phyloP scores from a whole-genome alignment of 2,329 filamentous ascomycete genomes.

The Albifimbria verrucaria region DNA sequence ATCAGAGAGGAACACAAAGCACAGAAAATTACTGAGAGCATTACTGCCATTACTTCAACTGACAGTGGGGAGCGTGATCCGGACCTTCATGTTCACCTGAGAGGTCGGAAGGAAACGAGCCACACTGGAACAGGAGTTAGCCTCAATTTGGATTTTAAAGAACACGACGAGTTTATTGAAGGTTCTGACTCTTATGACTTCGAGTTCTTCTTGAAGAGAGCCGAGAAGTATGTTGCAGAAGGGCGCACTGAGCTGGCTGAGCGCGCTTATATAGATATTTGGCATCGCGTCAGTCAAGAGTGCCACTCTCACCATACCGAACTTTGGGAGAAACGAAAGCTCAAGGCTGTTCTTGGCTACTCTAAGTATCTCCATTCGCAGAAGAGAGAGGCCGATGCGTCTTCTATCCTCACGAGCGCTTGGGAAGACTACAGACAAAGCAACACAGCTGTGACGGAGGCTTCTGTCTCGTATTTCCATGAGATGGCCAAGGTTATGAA shows the following conservation, averaged over 20 bases:
- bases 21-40: constrained; percentile 7
- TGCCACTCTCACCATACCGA: constrained; percentile 37
- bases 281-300: constrained; percentile 46
- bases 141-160: constrained; percentile 35
- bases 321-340: constrained; percentile 45
- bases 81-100: constrained; percentile 24
- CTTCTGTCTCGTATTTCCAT: constrained; percentile 29
- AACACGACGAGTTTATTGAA: constrained; percentile 33
- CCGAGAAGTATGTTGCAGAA: constrained; percentile 31
- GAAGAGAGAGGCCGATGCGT: constrained; percentile 40
- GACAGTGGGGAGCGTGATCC: constrained; percentile 17
- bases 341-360: constrained; percentile 42
- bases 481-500: constrained; percentile 43
- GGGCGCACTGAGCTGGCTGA: constrained; percentile 35
- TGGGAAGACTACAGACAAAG: constrained; percentile 47
- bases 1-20: constrained; percentile 11
- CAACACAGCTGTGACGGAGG: constrained; percentile 34
- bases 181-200: constrained; percentile 9
- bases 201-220: constrained; percentile 17
- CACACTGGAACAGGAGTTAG: constrained; percentile 16
- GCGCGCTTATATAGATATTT: constrained; percentile 44
- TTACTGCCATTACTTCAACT: constrained; percentile 18
- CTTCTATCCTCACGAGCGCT: constrained; percentile 39
- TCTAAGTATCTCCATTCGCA: constrained; percentile 42
- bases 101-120: constrained; percentile 15